Evolutionary conservation across 2,329 filamentous ascomycete species (phyloP), one percentile per base, ranked within the genome.

Genomic region (Phoma sp.): DNA sequence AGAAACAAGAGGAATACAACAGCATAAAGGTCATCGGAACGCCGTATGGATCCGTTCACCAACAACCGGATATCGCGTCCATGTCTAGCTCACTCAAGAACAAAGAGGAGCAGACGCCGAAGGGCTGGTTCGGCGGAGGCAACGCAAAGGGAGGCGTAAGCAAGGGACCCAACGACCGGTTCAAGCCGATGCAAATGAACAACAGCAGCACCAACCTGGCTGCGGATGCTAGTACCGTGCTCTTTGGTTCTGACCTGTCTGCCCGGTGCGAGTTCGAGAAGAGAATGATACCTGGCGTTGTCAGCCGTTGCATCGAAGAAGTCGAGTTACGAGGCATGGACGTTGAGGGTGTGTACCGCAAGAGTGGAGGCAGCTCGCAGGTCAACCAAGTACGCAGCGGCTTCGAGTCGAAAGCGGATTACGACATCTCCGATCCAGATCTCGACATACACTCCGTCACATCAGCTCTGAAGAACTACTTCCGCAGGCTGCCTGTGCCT

Each of bases 361-460:
- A 99, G 82, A 96, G 93, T 45, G 95, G 95, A 53, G 95, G 93
- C 63, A 92, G 90, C 68, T 92, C 91, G 8, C 92, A 96, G 74
- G 90, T 96, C 72, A 96, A 96, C 75, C 83, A 85, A 69, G 91
- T 99, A 65, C 91, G 94, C 70, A 90, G 93, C 63, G 92, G 93
- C 12, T 98, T 99, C 73, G 93, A 97, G 74, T 89, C 88, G 74
- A 88, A 85, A 55, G 85, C 90, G 61, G 91, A 94, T 70, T 95
- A 87, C 72, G 94, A 98, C 72, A 96, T 99, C 54, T 96, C 92
- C 3, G 95, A 98, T 68, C 91, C 92, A 0, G 90, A 92, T 63
- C 83, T 98, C 50, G 95, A 99, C 74, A 98, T 99, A 60, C 96
- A 96, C 51, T 92, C 95, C 12, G 92, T 99, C 52, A 98, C 95